Evolutionary conservation across 805 yeast genomes (phyloP), one percentile per base, ranked within the genome.

Genomic region (Lipomyces anomalus): DNA sequence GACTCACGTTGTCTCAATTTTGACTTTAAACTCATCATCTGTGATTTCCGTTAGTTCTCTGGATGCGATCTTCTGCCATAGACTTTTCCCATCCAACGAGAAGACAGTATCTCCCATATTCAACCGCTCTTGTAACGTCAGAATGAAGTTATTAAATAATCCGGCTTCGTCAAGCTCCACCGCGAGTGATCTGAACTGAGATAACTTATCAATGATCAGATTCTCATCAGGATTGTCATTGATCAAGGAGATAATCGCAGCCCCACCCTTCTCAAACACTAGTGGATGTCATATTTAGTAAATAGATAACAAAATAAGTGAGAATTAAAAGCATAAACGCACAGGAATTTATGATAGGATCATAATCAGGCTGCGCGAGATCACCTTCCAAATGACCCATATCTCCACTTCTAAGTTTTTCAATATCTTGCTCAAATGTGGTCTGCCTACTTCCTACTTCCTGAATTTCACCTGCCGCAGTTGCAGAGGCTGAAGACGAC

Each of bases 111-210:
- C 40, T 20, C 42, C 35, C 47, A 38, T 38, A 6, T 24, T 29
- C 26, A 43, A 7, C 23, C 40, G 36, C 24, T 47, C 51, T 38
- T 39, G 33, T 26, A 48, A 22, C 40, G 22, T 24, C 18, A 36
- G 33, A 28, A 36, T 20, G 36, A 39, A 44, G 17, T 38, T 34
- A 26, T 48, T 36, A 28, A 44, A 48, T 46, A 44, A 37, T 22
- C 16, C 40, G 22, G 26, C 33, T 42, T 48, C 52, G 23, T 48
- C 52, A 26, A 48, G 41, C 17, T 33, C 30, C 11, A 26, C 13
- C 30, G 30, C 30, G 30, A 9, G 30, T 13, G 9, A 13, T 9
- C 30, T 9, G 30, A 26, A 26, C 30, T 13, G 30, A 9, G 30
- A 9, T 9, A 26, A 13, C 30, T 13, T 9, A 9, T 9, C 30